phyloP scores from a whole-genome alignment of 352 stramenopile species.

The Phytophthora pluvialis region DNA sequence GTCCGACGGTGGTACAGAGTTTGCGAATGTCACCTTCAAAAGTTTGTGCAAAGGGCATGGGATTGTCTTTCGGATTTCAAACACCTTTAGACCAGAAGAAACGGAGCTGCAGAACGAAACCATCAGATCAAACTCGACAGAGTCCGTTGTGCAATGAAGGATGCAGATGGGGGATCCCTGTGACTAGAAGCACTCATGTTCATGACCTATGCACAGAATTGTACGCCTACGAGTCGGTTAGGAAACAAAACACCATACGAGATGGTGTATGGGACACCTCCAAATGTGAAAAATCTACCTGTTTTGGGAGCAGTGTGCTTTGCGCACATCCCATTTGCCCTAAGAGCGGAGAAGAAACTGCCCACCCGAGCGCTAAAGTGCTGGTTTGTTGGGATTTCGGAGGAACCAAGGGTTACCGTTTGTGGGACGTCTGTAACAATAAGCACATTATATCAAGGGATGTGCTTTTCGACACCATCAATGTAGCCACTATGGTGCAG shows the following conservation, averaged over 20 bases:
- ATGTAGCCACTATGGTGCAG: no score
- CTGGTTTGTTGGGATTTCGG: no score
- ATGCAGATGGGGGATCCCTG: conserved; percentile 7
- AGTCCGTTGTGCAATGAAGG: conserved; percentile 6
- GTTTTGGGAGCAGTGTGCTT: conserved; percentile 10
- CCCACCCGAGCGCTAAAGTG: no score
- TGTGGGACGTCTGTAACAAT: no score
- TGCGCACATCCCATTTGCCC: conserved; percentile 5
- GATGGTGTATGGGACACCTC: conserved; percentile 11
- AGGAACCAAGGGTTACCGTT: no score
- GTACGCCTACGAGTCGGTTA: neutral
- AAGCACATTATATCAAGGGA: no score
- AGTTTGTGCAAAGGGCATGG: conserved; percentile 11
- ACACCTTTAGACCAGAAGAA: conserved; percentile 18
- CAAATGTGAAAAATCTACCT: conserved; percentile 4
- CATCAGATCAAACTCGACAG: conserved; percentile 18
- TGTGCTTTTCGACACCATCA: no score
- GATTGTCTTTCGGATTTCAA: conserved; percentile 17
- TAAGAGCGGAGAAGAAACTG: no score
- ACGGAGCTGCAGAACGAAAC: conserved; percentile 17
- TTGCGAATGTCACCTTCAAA: conserved; percentile 20
- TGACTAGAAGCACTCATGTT: conserved; percentile 5
- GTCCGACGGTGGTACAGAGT: conserved; percentile 17
- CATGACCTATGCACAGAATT: neutral
- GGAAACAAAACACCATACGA: conserved; percentile 6